Percentiles rank a stretch among this genome's conserved stretches.
These are phyloP conservation scores for Dictyophora rubrovolvata DNA, from an alignment of 768 basidiomycete genomes.

Conservation along the genomic window DNA sequence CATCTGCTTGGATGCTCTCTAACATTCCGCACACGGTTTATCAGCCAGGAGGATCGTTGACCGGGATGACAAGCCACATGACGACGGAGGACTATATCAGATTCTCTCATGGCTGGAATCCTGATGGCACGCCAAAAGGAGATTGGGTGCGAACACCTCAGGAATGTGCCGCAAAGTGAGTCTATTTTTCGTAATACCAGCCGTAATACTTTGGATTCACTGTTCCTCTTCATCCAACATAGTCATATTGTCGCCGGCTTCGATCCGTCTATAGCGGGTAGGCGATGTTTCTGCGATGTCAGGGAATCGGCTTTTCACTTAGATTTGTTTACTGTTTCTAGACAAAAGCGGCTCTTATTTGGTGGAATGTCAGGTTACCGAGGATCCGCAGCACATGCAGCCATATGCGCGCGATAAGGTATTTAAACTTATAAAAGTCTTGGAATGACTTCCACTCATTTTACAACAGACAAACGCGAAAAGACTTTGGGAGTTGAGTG, in stretches of 20 bases:
- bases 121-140: background rate
- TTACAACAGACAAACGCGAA: background rate
- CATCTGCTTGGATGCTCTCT: background rate
- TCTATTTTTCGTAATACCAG: background rate
- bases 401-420: background rate
- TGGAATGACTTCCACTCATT: background rate
- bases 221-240: background rate
- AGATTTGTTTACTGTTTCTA: background rate
- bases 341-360: background rate
- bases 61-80: background rate
- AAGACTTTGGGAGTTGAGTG: background rate
- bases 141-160: background rate
- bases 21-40: no score
- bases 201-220: no score
- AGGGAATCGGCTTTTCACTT: background rate
- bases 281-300: background rate
- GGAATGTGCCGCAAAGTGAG: background rate
- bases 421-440: background rate
- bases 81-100: background rate
- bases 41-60: background rate
- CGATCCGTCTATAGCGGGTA: background rate
- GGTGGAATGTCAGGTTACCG: background rate
- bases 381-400: background rate
- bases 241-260: background rate
- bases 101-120: background rate